Base-by-base conservation (phyloP, 1,284 basidiomycete species). In the Blastosporella zonata region DNA sequence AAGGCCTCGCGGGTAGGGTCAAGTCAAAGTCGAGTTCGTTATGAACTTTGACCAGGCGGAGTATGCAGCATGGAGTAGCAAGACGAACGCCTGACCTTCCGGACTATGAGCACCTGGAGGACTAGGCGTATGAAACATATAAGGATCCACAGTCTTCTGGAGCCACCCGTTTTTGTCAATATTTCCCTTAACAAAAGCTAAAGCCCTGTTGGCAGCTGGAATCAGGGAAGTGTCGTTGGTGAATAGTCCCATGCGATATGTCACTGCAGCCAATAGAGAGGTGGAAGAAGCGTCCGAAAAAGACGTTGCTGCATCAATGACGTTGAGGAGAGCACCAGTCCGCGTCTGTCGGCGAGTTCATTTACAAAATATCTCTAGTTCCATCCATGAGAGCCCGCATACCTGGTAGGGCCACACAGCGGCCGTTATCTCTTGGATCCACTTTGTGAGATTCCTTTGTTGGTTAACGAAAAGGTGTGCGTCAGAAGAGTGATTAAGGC, bases 81-180 rank as follows among this genome's bases (percentile, higher is more conserved):
- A 61, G 7, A 85, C 73, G 58, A 90, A 90, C 4, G 81, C 80
- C 64, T 89, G 84, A 0, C 73, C 77, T 61, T 80, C 77, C 3
- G 78, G 75, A 50, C 77, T 81, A 37, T 75, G 62, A 15, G 61
- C 54, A 2, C 76, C 78, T 41, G 72, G 63, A 2, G 56, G 43
- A 8, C 67, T 68, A 5, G 70, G 68, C 1, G 67, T 59, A 46
- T 67, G 62, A 66, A 84, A 88, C 2, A 73, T 71, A 38, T 76
- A 59, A 0, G 87, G 87, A 59, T 89, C 72, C 28, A 85, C 83
- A 2, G 85, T 81, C 47, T 81, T 73, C 17, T 63, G 67, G 13
- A 89, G 70, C 76, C 81, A 83, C 1, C 77, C 78, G 31, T 73
- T 56, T 1, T 52, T 49, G 46, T 72, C 66, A 17, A 78, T 57